phyloP scores from a whole-genome alignment of 495 filamentous ascomycete genomes.

The Aspergillus campestris region DNA sequence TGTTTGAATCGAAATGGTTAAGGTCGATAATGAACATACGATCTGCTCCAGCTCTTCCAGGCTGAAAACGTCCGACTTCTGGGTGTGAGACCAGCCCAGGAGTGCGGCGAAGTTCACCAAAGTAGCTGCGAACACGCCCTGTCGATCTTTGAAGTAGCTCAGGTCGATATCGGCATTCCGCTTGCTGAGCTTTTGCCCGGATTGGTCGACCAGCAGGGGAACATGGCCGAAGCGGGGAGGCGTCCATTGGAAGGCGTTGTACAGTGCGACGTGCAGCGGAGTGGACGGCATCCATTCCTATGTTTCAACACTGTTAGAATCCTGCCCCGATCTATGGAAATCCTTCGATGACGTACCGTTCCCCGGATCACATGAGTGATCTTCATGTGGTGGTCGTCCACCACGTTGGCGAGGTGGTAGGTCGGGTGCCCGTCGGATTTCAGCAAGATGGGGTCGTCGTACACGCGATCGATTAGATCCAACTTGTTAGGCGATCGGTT shows the following conservation, averaged over 20 bases:
- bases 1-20: background rate
- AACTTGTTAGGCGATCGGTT: conserved; percentile 38
- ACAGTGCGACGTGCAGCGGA: conserved; percentile 78
- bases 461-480: conserved; percentile 40
- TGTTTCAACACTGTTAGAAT: conserved; percentile 4
- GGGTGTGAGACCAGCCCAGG: conserved; percentile 73
- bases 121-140: conserved; percentile 61
- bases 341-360: conserved; percentile 43
- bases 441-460: conserved; percentile 73
- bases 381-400: conserved; percentile 89
- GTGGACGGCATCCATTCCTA: conserved; percentile 93
- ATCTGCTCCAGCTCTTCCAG: conserved; percentile 60
- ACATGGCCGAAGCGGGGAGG: conserved; percentile 82
- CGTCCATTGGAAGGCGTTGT: conserved; percentile 83
- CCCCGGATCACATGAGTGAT: conserved; percentile 94
- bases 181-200: conserved; percentile 84
- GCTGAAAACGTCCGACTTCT: conserved; percentile 58
- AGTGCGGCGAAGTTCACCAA: conserved; percentile 79
- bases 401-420: conserved; percentile 94
- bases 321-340: background rate
- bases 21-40: conserved; percentile 30
- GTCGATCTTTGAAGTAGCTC: conserved; percentile 51
- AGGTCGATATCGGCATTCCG: conserved; percentile 66
- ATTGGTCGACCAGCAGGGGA: conserved; percentile 67
- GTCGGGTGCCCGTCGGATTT: conserved; percentile 90